Evolutionary conservation across 139 green algal species (phyloP).

Genomic region (Coelastrella sp.): DNA sequence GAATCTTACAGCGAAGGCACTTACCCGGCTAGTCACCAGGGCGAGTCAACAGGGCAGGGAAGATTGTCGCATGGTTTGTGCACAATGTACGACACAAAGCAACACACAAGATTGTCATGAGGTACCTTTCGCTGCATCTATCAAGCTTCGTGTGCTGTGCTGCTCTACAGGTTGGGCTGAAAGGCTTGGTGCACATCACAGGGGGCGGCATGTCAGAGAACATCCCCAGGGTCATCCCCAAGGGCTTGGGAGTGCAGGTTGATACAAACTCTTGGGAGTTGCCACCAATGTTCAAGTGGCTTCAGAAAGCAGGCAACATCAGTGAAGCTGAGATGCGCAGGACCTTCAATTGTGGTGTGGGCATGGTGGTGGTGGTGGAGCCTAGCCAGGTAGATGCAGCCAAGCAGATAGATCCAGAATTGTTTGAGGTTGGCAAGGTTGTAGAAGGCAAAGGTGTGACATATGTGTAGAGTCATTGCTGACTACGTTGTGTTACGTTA

Average conservation of each 20-base stretch:
- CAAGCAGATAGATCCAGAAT: conserved; percentile 52
- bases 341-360: conserved; percentile 99
- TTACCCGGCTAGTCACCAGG: too few relatives aligned
- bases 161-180: conserved; percentile 55
- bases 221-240: conserved; percentile 94
- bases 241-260: conserved; percentile 80
- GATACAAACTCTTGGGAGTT: conserved; percentile 76
- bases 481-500: too few relatives aligned
- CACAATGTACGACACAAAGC: background rate
- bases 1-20: too few relatives aligned
- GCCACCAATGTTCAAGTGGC: conserved; percentile 71
- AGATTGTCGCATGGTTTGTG: too few relatives aligned
- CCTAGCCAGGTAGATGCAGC: conserved; percentile 61
- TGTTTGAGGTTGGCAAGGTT: conserved; percentile 70
- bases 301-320: conserved; percentile 76
- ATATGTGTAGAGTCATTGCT: conserved; percentile 56
- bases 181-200: conserved; percentile 96
- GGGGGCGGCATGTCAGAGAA: conserved; percentile 98
- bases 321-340: conserved; percentile 92
- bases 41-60: too few relatives aligned
- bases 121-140: too few relatives aligned
- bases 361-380: conserved; percentile 90
- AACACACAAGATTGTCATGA: too few relatives aligned
- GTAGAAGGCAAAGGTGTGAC: conserved; percentile 70
- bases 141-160: background rate